Base-by-base conservation (phyloP, 805 yeast genomes). In the Saturnispora quitensis region DNA sequence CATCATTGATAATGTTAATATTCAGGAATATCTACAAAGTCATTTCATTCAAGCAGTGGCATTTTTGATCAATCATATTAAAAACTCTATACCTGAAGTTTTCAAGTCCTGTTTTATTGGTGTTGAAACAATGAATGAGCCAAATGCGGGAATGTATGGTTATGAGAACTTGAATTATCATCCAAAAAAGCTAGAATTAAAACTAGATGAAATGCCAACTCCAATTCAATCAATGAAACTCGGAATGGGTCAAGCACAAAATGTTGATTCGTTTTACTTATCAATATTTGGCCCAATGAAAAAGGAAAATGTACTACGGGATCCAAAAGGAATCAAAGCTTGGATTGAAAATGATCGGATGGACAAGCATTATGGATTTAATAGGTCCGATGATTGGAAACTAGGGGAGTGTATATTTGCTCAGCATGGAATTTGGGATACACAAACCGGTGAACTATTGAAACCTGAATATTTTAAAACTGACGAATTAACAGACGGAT, bases 81-180 rank as follows among this genome's bases (percentile, higher is more conserved):
- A 67, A 40, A 60, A 58, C 0, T 51, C 58, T 7, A 75, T 73
- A 0, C 81, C 82, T 0, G 70, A 71, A 10, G 60, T 81, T 43
- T 68, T 77, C 47, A 70, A 72, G 28, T 57, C 59, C 24, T 74
- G 76, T n/a, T 66, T 87, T 2, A 55, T 86, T n/a, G 97, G 96
- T 2, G 72, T 87, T 52, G 97, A 90, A 67, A 75, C 86, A 47
- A 65, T 90, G 69, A 90, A 90, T 64, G 97, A 90, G 64, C 97
- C 97, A 6, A 84, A 80, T 59, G 63, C 72, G 48, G 97, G 97
- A 0, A 75, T 82, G 49, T 73, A 84, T 42, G 95, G 93, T 0
- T 74, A 75, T 47, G 67, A 68, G 3, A 74, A 86, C 61, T 66
- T 90, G 31, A 71, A 71, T 9, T 58, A 58, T 1, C 62, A 82